These are phyloP conservation scores for Polygonum aviculare DNA, from an alignment of 148 eudicot species.

Conservation along the genomic window DNA sequence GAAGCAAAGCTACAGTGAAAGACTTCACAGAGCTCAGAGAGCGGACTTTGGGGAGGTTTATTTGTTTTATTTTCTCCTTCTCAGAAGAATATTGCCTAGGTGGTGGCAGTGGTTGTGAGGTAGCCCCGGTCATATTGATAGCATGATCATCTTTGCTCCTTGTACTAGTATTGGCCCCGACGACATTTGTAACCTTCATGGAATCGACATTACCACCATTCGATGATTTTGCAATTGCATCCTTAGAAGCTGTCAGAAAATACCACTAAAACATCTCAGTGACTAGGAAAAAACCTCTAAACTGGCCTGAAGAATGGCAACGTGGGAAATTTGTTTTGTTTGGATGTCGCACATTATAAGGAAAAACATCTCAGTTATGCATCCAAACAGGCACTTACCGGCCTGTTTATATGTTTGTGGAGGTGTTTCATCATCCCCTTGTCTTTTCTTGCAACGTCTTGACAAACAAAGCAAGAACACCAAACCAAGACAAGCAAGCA, in stretches of 20 bases:
- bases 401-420: constrained; percentile 33
- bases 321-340: background rate
- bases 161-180: constrained; percentile 20
- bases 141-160: constrained; percentile 40
- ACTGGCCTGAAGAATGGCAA: background rate
- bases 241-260: constrained; percentile 27
- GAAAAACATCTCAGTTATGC: no score
- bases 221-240: constrained; percentile 23
- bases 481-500: constrained; percentile 37
- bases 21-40: constrained; percentile 38
- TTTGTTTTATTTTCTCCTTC: constrained; percentile 38
- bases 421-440: constrained; percentile 23
- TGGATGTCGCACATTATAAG: no score
- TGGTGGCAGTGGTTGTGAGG: constrained; percentile 40
- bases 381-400: constrained; percentile 10
- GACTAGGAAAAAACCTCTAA: background rate
- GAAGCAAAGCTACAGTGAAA: constrained; percentile 76
- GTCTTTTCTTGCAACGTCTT: constrained; percentile 45
- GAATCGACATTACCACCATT: constrained; percentile 22
- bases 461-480: constrained; percentile 46
- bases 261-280: background rate
- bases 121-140: constrained; percentile 42
- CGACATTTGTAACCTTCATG: constrained; percentile 16
- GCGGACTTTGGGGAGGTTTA: constrained; percentile 22
- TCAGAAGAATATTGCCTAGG: constrained; percentile 40